Evolutionary conservation across 2,329 filamentous ascomycete species (phyloP), one percentile per base, ranked within the genome.

Genomic region (Fusarium sp.): DNA sequence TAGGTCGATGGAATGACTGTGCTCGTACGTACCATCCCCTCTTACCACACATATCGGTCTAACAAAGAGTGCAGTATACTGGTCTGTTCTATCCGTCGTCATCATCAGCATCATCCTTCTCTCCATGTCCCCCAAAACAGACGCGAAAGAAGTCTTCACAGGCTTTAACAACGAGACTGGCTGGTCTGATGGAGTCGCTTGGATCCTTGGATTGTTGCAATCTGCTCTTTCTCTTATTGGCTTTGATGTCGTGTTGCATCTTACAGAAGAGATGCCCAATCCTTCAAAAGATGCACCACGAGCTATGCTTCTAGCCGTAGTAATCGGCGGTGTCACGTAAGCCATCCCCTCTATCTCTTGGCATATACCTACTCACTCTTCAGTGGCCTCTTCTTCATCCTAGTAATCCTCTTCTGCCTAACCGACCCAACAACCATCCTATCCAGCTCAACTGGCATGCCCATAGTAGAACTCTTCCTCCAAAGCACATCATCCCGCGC

Each of bases 151-250:
- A 65, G 83, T 85, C 12, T 86, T 85, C 62, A 76, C 79, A 6
- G 75, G 81, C 10, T 85, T 84, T 50, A 73, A 72, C 10, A 86
- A 86, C 68, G 78, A 79, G 34, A 83, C 81, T 2, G 82, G 82
- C 1, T 85, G 83, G 83, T 75, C 79, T 2, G 81, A 84, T 50
- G 84, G 83, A 3, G 73, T 85, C 22, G 77, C 83, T 1, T 86
- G 84, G 84, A 79, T 85, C 10, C 76, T 86, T 1, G 83, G 84
- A 0, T 73, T 86, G 2, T 74, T 86, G 2, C 84, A 83, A 66
- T 80, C 76, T 6, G 77, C 78, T 0, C 58, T 80, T 0, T 77
- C 76, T 18, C 76, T 81, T 3, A 79, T 78, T 10, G 83, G 81
- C 5, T 86, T 83, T 57, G 83, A 85, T 64, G 83, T 80, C 6